These are phyloP conservation scores for Santalum album DNA, from an alignment of 164 flowering plant species.

Conservation along the genomic window DNA sequence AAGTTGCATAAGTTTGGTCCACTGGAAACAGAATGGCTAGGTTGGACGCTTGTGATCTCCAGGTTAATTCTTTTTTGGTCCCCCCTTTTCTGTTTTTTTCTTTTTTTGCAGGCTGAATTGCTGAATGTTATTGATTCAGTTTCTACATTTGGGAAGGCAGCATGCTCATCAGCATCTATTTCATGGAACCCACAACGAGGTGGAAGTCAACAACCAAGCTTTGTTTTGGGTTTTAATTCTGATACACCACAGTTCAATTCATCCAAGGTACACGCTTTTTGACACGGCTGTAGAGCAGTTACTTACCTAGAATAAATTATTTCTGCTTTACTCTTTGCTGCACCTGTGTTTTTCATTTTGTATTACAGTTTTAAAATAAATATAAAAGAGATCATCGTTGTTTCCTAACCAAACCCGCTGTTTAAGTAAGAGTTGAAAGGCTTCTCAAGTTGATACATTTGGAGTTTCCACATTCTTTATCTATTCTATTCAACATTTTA, in stretches of 20 bases:
- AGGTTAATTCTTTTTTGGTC: background rate
- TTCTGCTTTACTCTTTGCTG: too few relatives aligned
- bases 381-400: too few relatives aligned
- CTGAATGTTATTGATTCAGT: constrained; percentile 72
- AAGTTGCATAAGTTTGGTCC: background rate
- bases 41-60: background rate
- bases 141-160: constrained; percentile 47
- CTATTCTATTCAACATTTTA: too few relatives aligned
- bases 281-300: background rate
- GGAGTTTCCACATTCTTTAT: too few relatives aligned
- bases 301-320: too few relatives aligned
- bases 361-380: too few relatives aligned
- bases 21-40: background rate
- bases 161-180: constrained; percentile 66
- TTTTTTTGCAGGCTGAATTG: constrained; percentile 66
- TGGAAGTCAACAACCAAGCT: constrained; percentile 55
- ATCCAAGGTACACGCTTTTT: constrained; percentile 50
- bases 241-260: constrained; percentile 65
- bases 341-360: too few relatives aligned
- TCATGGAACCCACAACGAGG: constrained; percentile 73
- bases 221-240: constrained; percentile 80
- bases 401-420: too few relatives aligned
- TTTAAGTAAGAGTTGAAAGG: too few relatives aligned
- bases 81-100: background rate
- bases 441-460: too few relatives aligned